These are phyloP conservation scores for Tinospora cordifolia DNA, from an alignment of 164 flowering plant species.

Conservation along the genomic window DNA sequence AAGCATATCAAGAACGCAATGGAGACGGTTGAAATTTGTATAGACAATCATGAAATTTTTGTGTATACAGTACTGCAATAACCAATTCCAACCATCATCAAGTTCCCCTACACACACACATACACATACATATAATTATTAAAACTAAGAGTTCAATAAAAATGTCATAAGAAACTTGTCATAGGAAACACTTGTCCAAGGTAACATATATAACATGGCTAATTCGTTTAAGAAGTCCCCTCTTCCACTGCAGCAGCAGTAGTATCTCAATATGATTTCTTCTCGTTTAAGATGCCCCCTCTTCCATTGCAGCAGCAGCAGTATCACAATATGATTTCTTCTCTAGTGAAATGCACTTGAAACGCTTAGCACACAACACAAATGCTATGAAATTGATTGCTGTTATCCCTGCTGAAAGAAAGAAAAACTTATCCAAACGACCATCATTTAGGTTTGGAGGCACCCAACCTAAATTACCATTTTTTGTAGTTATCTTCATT, in stretches of 20 bases:
- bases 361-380: conserved; percentile 30
- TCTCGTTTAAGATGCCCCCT: conserved; percentile 16
- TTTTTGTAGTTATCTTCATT: conserved; percentile 26
- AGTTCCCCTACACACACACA: no score
- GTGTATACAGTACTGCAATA: no score
- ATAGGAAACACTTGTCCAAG: not conserved
- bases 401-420: conserved; percentile 29
- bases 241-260: conserved; percentile 3
- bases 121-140: no score
- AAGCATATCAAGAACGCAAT: no score
- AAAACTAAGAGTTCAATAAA: no score
- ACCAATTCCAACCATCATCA: no score
- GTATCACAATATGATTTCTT: conserved; percentile 7
- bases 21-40: no score
- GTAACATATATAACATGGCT: not conserved
- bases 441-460: conserved; percentile 38
- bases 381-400: conserved; percentile 22
- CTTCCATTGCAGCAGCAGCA: conserved; percentile 4
- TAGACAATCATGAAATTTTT: no score
- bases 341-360: conserved; percentile 26
- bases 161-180: not conserved
- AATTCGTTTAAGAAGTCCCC: conserved; percentile 5
- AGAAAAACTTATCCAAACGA: conserved; percentile 45
- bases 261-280: conserved; percentile 5
- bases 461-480: conserved; percentile 40